A percentile compares a stretch with the other conserved stretches of the same genome.
phyloP scores from a whole-genome alignment of 2,329 filamentous ascomycete species.

The Nectriaceae sp. region DNA sequence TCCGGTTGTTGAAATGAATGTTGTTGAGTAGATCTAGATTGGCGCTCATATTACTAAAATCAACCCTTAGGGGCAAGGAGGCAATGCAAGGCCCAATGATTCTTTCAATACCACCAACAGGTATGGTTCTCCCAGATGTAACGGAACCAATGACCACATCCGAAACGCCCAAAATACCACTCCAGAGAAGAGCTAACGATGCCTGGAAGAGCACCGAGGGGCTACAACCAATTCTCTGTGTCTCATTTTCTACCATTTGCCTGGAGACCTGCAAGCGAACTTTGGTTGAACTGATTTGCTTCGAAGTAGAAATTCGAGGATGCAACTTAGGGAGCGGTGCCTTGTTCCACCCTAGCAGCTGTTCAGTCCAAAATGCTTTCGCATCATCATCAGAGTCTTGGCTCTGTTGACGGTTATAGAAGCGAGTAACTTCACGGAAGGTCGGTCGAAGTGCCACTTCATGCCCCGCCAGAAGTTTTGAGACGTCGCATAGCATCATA shows the following conservation, averaged over 20 bases:
- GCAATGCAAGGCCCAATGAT: constrained; percentile 80
- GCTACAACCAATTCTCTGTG: constrained; percentile 51
- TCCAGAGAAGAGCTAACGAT: constrained; percentile 66
- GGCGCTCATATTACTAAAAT: constrained; percentile 52
- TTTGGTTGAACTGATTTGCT: constrained; percentile 15
- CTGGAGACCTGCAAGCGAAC: constrained; percentile 19
- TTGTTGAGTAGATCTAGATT: constrained; percentile 62
- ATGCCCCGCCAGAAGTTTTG: constrained; percentile 43
- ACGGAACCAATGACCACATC: constrained; percentile 79
- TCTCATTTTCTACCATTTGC: constrained; percentile 29
- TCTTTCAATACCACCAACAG: constrained; percentile 68
- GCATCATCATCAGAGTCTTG: constrained; percentile 40
- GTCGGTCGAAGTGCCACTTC: constrained; percentile 47
- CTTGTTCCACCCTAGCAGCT: constrained; percentile 60
- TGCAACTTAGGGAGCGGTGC: constrained; percentile 55
- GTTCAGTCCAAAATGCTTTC: constrained; percentile 68
- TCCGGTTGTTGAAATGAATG: constrained; percentile 66
- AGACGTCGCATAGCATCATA: constrained; percentile 68
- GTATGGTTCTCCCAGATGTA: constrained; percentile 78
- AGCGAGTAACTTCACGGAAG: constrained; percentile 61
- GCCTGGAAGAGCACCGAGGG: constrained; percentile 77
- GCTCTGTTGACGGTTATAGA: constrained; percentile 38
- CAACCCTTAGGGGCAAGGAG: constrained; percentile 71
- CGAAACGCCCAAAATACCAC: constrained; percentile 60
- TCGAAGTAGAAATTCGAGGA: constrained; percentile 26